Percentiles rank a stretch among this genome's conserved stretches.
Evolutionary conservation across 2,329 filamentous ascomycete species (phyloP).

Genomic region (Fusarium mexicanum): DNA sequence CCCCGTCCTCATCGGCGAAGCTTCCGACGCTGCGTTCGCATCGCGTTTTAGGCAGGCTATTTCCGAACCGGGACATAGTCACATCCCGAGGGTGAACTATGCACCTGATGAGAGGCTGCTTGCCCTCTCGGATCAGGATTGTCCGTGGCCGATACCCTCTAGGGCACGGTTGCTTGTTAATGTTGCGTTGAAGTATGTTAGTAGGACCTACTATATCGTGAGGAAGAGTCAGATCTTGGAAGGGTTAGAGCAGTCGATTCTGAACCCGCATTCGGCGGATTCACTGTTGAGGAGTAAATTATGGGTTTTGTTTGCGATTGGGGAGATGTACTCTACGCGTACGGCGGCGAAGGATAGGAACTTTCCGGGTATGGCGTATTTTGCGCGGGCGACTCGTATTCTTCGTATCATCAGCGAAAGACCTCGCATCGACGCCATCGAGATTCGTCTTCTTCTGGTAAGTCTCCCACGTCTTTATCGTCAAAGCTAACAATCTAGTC

Average conservation of each 20-base stretch:
- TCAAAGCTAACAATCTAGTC: conserved; percentile 48
- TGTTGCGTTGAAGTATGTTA: conserved; percentile 53
- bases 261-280: conserved; percentile 47
- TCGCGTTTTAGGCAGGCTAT: conserved; percentile 50
- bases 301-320: conserved; percentile 57
- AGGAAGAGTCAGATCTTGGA: conserved; percentile 51
- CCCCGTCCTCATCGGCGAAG: conserved; percentile 50
- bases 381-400: conserved; percentile 52
- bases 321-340: conserved; percentile 57
- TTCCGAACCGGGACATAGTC: conserved; percentile 43
- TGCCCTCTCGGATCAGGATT: conserved; percentile 43
- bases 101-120: conserved; percentile 45
- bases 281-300: conserved; percentile 52
- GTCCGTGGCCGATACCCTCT: conserved; percentile 52
- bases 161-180: conserved; percentile 44
- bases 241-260: conserved; percentile 50
- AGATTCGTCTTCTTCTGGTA: conserved; percentile 56
- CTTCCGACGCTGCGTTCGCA: conserved; percentile 50
- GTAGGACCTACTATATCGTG: conserved; percentile 54
- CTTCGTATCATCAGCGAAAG: conserved; percentile 54
- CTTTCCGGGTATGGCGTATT: conserved; percentile 57
- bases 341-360: conserved; percentile 46
- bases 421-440: conserved; percentile 55
- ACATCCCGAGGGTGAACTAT: conserved; percentile 50
- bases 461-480: too few species aligned